phyloP scores from a whole-genome alignment of 495 filamentous ascomycete genomes.

The Aspergillus mulundensis region DNA sequence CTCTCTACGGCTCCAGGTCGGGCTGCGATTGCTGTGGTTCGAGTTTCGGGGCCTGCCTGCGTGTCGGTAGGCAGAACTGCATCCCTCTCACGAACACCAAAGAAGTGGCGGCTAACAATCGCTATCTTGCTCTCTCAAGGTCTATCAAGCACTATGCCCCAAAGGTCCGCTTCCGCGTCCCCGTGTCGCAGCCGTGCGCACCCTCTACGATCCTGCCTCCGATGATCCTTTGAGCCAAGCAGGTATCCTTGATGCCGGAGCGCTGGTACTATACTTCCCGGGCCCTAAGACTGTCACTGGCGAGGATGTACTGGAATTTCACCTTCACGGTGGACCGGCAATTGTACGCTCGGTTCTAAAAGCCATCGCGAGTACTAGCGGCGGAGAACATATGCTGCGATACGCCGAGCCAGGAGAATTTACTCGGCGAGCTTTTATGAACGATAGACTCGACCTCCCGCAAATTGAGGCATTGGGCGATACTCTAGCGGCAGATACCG shows the following conservation, averaged over 20 bases:
- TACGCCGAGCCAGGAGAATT: constrained; percentile 97
- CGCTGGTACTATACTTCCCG: constrained; percentile 86
- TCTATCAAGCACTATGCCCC: constrained; percentile 77
- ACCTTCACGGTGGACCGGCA: constrained; percentile 89
- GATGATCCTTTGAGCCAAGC: constrained; percentile 20
- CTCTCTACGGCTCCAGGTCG: constrained; percentile 82
- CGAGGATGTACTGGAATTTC: constrained; percentile 87
- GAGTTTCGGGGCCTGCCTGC: constrained; percentile 79
- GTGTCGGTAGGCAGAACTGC: constrained; percentile 49
- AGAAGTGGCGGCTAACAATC: constrained; percentile 10
- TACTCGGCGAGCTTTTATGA: constrained; percentile 87
- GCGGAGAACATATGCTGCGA: constrained; percentile 48
- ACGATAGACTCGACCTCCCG: constrained; percentile 79
- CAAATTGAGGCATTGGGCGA: constrained; percentile 92
- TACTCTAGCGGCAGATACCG: constrained; percentile 79
- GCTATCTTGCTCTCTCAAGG: constrained; percentile 39
- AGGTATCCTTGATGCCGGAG: constrained; percentile 70
- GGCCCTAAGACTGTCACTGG: constrained; percentile 81
- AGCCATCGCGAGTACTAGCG: constrained; percentile 58
- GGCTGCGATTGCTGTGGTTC: constrained; percentile 88
- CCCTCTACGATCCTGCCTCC: constrained; percentile 62
- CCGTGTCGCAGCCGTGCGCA: constrained; percentile 72
- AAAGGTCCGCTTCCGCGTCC: constrained; percentile 58
- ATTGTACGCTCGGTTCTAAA: constrained; percentile 79
- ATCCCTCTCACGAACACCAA: background rate